A percentile compares a stretch with the other conserved stretches of the same genome.
phyloP scores from a whole-genome alignment of 257 asterid species.

The Petunia axillaris region DNA sequence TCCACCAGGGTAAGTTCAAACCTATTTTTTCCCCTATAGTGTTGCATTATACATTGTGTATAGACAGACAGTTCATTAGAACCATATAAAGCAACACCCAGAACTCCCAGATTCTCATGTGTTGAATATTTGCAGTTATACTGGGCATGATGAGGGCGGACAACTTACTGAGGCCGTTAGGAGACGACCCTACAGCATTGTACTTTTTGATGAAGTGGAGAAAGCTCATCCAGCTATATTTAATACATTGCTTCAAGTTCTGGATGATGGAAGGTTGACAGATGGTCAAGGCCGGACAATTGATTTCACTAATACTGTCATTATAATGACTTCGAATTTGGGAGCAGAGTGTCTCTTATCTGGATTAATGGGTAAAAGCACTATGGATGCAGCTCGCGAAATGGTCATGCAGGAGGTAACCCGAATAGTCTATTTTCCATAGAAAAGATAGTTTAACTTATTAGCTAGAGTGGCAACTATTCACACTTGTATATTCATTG shows the following conservation, averaged over 20 bases:
- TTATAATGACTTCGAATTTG: slow-evolving; percentile 89
- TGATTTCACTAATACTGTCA: slow-evolving; percentile 78
- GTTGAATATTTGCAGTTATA: slow-evolving; percentile 43
- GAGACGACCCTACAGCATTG: slow-evolving; percentile 79
- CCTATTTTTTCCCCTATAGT: background rate
- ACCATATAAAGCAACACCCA: too few relatives aligned
- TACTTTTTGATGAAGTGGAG: slow-evolving; percentile 93
- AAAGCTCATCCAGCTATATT: slow-evolving; percentile 81
- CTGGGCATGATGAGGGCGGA: slow-evolving; percentile 97
- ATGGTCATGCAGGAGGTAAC: slow-evolving; percentile 86
- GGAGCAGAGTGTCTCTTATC: slow-evolving; percentile 74
- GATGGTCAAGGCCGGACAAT: slow-evolving; percentile 95
- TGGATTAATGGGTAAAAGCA: slow-evolving; percentile 71
- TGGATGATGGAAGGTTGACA: slow-evolving; percentile 85
- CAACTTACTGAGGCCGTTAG: slow-evolving; percentile 88
- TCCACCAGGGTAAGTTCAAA: slow-evolving; percentile 79
- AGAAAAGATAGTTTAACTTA: background rate
- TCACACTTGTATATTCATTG: background rate
- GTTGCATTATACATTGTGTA: too few relatives aligned
- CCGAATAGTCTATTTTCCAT: background rate
- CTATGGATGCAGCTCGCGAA: slow-evolving; percentile 78
- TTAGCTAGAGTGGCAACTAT: background rate
- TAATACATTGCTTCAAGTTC: slow-evolving; percentile 78
- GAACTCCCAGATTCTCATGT: background rate
- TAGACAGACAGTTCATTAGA: background rate